Base-by-base conservation (phyloP, 805 yeast species). In the Pichia cabralensis region DNA sequence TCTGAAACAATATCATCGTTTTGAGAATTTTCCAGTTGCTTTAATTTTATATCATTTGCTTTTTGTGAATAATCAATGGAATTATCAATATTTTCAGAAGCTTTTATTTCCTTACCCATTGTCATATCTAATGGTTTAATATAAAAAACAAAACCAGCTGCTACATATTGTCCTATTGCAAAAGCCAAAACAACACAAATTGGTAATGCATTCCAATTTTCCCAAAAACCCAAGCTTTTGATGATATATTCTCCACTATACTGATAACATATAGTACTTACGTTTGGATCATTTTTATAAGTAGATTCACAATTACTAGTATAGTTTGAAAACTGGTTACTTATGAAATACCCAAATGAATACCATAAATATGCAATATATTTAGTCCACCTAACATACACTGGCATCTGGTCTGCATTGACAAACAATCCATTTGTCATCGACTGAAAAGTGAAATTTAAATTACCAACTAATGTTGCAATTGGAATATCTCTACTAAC, bases 311-410 rank as follows among this genome's bases (percentile, higher is more conserved):
- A 76, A 34, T 69, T 73, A 11, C 85, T 85, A 27, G 53, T 40
- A 59, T 64, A 80, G 22, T 67, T 71, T 2, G 80, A 62, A 49
- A 71, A 84, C 45, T 82, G 77, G 48, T 76, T 80, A 0, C 86
- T 67, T 26, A 69, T 47, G 37, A 77, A 48, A 2, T 76, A 76
- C 3, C 92, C 92, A 55, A 80, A 80, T 0, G 76, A 77, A 49
- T 80, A 84, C 83, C 88, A 85, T 34, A 79, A 65, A 50, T 71
- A 80, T 0, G 89, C 77, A 37, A 77, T 60, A 54, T 80, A 84
- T 50, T 79, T 81, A 5, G 78, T 68, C 95, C 95, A 84, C 23
- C 84, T 64, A 8, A 84, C 94, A 48, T 85, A 85, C 1, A 81
- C 94, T 0, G 94, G 94, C 75, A 83, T 67, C 1, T 72, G 65